Conservation (phyloP, 208 protist species). For the Trypanosoma avium region DNA sequence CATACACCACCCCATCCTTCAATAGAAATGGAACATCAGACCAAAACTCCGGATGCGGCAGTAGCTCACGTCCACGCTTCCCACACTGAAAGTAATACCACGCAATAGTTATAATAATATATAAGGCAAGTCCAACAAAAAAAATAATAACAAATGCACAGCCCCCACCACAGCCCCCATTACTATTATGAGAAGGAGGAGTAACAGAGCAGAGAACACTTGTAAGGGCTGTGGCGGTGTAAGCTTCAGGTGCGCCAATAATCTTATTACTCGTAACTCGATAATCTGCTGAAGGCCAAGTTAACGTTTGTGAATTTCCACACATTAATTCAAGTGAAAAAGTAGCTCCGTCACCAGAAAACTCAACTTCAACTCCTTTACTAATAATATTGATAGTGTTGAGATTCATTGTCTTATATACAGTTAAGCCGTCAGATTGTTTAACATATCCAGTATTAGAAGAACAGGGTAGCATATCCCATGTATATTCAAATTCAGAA, state of each 20-base stretch:
- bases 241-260: background rate
- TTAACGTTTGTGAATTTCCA: background rate
- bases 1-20: slow-evolving; percentile 29
- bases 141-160: slow-evolving; percentile 30
- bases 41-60: slow-evolving; percentile 33
- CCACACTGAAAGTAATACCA: slow-evolving; percentile 22
- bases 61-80: slow-evolving; percentile 24
- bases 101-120: slow-evolving; percentile 14
- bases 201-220: background rate
- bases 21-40: slow-evolving; percentile 26
- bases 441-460: too few species aligned
- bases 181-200: too few species aligned
- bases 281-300: slow-evolving; percentile 2
- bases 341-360: too few species aligned
- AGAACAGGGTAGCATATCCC: too few species aligned
- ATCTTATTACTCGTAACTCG: background rate
- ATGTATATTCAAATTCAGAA: too few species aligned
- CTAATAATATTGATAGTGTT: background rate
- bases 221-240: slow-evolving; percentile 3
- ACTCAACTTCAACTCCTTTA: too few species aligned
- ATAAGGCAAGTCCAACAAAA: slow-evolving; percentile 21
- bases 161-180: slow-evolving; percentile 19
- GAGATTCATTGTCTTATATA: background rate
- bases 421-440: too few species aligned
- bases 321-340: background rate